These are phyloP conservation scores for Westerdykella aurantiaca DNA, from an alignment of 2,329 filamentous ascomycete genomes.

Conservation along the genomic window DNA sequence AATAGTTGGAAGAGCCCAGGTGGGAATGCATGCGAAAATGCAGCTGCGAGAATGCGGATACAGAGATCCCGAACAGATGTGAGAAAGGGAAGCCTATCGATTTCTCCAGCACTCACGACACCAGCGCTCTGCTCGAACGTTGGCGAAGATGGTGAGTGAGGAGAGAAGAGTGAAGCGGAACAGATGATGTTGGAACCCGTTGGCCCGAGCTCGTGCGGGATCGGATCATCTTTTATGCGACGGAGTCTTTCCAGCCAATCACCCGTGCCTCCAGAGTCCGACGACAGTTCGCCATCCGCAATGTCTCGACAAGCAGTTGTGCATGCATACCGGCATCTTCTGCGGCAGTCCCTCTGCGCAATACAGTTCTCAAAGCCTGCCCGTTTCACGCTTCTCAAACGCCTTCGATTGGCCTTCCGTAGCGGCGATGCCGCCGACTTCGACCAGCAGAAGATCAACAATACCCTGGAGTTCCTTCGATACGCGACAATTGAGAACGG, in stretches of 20 bases:
- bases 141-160: background rate
- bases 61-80: no score
- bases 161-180: background rate
- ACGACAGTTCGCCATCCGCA: background rate
- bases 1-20: no score
- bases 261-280: no score
- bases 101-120: background rate
- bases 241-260: no score
- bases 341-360: conserved; percentile 61
- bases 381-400: conserved; percentile 56
- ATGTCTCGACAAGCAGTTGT: conserved; percentile 46
- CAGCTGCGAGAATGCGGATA: no score
- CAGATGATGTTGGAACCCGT: no score
- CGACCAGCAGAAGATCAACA: conserved; percentile 47
- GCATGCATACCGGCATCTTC: conserved; percentile 64
- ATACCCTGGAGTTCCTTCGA: conserved; percentile 65
- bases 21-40: no score
- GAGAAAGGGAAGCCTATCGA: no score
- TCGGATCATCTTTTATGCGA: no score
- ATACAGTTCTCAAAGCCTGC: conserved; percentile 66
- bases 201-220: no score
- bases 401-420: conserved; percentile 40
- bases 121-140: background rate
- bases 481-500: conserved; percentile 59
- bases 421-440: conserved; percentile 26